A percentile compares a stretch with the other conserved stretches of the same genome.
phyloP scores from a whole-genome alignment of 495 filamentous ascomycete genomes.

The Neurospora sublineolata region DNA sequence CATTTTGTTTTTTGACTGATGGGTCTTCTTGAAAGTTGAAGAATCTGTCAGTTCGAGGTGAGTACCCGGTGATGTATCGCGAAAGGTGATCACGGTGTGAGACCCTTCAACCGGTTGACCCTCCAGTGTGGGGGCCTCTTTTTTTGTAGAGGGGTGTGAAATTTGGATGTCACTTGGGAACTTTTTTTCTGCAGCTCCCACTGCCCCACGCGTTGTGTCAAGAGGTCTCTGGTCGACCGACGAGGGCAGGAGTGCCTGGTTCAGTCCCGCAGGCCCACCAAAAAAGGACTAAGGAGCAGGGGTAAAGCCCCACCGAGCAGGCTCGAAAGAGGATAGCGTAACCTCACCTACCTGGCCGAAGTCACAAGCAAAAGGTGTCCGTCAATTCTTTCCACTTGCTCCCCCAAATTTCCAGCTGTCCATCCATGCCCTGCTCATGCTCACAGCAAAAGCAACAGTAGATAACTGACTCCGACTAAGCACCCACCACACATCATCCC shows the following conservation, averaged over 20 bases:
- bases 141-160: not conserved
- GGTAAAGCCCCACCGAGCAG: not conserved
- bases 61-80: not conserved
- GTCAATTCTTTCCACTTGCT: not conserved
- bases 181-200: not conserved
- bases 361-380: not conserved
- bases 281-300: not conserved
- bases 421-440: not conserved
- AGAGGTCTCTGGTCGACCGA: not conserved
- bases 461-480: not conserved
- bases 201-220: not conserved
- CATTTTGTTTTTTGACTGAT: slow-evolving; percentile 15
- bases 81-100: not conserved
- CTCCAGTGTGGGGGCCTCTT: not conserved
- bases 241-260: not conserved
- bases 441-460: not conserved
- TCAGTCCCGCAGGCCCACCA: not conserved
- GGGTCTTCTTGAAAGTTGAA: not conserved
- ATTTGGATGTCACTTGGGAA: not conserved
- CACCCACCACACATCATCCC: not conserved
- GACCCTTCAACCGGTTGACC: not conserved
- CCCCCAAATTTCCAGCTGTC: not conserved
- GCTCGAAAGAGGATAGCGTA: not conserved
- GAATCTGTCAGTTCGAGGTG: not conserved
- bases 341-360: not conserved